A percentile compares a stretch with the other conserved stretches of the same genome.
Evolutionary conservation across 176 grass and related monocot genomes (phyloP).

Genomic region (Avena sativa): DNA sequence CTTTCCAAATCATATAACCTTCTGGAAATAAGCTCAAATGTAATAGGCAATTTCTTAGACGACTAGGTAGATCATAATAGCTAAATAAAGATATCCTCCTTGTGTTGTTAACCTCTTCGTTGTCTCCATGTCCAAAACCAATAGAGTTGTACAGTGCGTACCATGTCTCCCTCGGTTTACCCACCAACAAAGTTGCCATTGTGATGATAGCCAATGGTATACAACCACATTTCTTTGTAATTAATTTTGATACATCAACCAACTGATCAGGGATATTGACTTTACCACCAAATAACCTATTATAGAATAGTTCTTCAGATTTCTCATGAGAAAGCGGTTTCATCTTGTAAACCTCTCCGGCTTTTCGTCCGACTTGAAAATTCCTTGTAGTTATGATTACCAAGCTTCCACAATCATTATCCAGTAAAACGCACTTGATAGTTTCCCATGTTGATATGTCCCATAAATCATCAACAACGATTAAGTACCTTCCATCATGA

Average conservation of each 20-base stretch:
- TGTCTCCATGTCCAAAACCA: neutral
- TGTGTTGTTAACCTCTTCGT: neutral
- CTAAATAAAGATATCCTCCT: neutral
- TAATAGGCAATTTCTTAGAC: neutral
- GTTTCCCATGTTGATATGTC: neutral
- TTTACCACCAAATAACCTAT: neutral
- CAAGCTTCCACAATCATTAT: neutral
- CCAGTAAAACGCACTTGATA: neutral
- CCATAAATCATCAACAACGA: neutral
- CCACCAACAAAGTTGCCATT: neutral
- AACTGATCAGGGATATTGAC: neutral
- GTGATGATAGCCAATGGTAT: conserved; percentile 1
- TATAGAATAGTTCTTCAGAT: neutral
- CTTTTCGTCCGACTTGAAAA: neutral
- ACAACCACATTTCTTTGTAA: neutral
- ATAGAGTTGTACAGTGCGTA: neutral
- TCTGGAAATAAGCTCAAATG: neutral
- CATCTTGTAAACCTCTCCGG: conserved; percentile 5
- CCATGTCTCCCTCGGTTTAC: neutral
- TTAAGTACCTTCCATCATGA: neutral
- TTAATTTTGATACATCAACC: too few species aligned
- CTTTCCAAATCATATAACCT: neutral
- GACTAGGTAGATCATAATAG: neutral
- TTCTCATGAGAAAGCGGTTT: neutral
- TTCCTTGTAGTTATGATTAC: conserved; percentile 1